A percentile compares a stretch with the other conserved stretches of the same genome.
phyloP scores from a whole-genome alignment of 495 filamentous ascomycete genomes.

The Lasiosphaeria ovina region DNA sequence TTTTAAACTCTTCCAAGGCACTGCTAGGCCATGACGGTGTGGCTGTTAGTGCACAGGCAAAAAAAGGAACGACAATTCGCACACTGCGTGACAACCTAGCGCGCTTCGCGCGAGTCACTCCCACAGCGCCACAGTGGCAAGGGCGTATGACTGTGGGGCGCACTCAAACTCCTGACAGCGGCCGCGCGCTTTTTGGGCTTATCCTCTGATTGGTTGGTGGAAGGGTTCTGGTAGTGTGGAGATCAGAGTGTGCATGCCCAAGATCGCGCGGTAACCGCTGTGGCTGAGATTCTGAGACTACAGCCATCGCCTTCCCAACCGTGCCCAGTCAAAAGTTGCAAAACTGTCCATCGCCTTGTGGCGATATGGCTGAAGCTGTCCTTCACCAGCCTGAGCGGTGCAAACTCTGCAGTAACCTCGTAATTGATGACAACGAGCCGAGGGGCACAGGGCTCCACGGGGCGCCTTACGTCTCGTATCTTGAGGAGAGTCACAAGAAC shows the following conservation, averaged over 20 bases:
- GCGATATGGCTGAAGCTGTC: background rate
- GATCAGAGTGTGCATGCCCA: background rate
- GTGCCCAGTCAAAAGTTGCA: constrained; percentile 1
- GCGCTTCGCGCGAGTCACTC: no score
- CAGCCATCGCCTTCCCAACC: background rate
- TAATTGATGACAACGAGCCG: constrained; percentile 5
- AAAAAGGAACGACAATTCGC: no score
- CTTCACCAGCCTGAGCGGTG: background rate
- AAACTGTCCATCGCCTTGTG: constrained; percentile 1
- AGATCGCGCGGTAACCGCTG: background rate
- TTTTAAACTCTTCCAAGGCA: no score
- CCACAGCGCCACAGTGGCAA: no score
- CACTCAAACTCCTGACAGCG: no score
- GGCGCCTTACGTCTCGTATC: constrained; percentile 6
- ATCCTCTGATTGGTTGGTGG: no score
- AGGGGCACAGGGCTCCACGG: constrained; percentile 5
- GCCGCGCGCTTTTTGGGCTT: no score
- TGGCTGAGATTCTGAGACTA: background rate
- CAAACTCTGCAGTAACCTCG: constrained; percentile 7
- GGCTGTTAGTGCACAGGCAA: no score
- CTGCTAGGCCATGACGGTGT: no score
- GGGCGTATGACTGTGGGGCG: no score
- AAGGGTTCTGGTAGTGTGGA: background rate
- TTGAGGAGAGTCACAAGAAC: constrained; percentile 6
- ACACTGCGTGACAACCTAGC: no score